Evolutionary conservation across 768 basidiomycete species (phyloP), one percentile per base, ranked within the genome.

Genomic region (Suillus discolor): DNA sequence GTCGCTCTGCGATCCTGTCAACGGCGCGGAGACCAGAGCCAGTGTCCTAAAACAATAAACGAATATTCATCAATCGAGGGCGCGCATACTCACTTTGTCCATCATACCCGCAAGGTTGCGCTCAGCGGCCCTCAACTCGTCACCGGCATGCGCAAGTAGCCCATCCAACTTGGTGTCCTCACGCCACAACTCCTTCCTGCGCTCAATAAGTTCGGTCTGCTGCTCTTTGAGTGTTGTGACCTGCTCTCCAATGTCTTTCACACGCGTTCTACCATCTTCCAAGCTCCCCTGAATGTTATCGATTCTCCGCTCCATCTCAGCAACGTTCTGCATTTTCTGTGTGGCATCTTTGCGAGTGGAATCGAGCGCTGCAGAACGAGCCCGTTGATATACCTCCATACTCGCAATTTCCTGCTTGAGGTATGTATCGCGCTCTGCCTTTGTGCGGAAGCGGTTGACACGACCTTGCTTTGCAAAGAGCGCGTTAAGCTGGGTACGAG

Each of bases 381-480:
- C 82, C 23, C 75, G 75, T 62, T 87, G 78, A 75, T 89, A 92
- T 1, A 84, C 78, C 41, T 87, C 82, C 69, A 95, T 84, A 1
- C 90, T 84, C 2, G 83, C 77, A 39, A 97, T 91, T 71, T 97
- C 93, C n/a, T 84, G 83, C n/a, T 79, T 82, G 51, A 99, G 83
- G 72, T 86, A 98, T 25, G 83, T 79, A 73, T 99, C 97, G 9
- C 97, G 88, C 71, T 96, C 94, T 0, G 84, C 82, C 71, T 89
- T 89, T 16, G 92, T 93, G 25, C 88, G 80, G 80, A 97, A 99
- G 71, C 91, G 92, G 61, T 88, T 87, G 45, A 90, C 82, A 25
- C 97, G 90, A 2, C 96, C 96, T 74, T 94, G 95, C 74, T 99
- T 99, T 3, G 92, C 89, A 72, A 91, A 95, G 1, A 99, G 81